A percentile compares a stretch with the other conserved stretches of the same genome.
These are phyloP conservation scores for Solanum hybrid DNA, from an alignment of 305 asterid species.

Conservation along the genomic window DNA sequence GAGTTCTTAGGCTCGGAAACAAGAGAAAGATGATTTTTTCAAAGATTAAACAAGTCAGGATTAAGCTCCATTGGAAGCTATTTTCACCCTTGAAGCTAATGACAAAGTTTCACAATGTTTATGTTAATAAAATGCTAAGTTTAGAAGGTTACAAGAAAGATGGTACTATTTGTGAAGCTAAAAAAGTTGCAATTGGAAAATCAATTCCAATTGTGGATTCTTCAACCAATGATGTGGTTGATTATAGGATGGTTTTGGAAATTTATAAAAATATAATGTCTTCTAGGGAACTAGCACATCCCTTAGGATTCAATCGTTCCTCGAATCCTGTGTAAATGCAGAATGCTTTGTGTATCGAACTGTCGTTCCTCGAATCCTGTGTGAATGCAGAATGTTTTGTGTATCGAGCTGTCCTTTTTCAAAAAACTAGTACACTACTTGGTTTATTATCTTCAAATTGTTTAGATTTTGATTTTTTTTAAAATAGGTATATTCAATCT, in stretches of 20 bases:
- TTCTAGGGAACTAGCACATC: background rate
- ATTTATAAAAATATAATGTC: slow-evolving; percentile 13
- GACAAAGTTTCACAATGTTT: slow-evolving; percentile 16
- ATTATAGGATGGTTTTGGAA: slow-evolving; percentile 12
- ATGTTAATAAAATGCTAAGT: slow-evolving; percentile 16
- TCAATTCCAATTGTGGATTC: slow-evolving; percentile 11
- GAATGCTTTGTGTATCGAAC: background rate
- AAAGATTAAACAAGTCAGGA: background rate
- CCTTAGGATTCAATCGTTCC: background rate
- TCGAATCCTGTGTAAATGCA: background rate
- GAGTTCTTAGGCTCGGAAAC: background rate
- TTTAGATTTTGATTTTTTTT: background rate
- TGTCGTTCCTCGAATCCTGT: too few relatives aligned
- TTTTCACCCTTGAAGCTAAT: slow-evolving; percentile 12
- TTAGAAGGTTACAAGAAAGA: slow-evolving; percentile 14
- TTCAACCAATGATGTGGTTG: slow-evolving; percentile 20
- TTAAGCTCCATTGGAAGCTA: background rate
- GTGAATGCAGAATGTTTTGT: background rate
- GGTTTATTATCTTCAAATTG: background rate
- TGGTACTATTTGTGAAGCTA: background rate
- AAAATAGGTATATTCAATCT: background rate
- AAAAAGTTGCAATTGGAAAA: background rate
- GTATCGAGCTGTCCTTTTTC: background rate
- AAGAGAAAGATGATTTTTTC: background rate
- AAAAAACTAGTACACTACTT: background rate